These are phyloP conservation scores for Trichosporon sp. DNA, from an alignment of 1,284 basidiomycete genomes.

Conservation along the genomic window DNA sequence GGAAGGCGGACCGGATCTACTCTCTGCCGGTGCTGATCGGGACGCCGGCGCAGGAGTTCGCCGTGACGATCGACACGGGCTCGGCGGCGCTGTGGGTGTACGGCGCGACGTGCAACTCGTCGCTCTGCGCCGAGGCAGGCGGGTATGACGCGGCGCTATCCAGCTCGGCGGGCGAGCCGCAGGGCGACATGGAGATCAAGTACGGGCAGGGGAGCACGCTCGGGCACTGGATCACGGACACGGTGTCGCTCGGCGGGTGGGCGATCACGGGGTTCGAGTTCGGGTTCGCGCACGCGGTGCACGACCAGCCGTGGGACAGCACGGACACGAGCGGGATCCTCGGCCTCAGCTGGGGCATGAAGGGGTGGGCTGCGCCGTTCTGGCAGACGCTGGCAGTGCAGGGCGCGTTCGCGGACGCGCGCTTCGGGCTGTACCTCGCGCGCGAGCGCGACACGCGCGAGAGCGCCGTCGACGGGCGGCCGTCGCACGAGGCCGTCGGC, in stretches of 20 bases:
- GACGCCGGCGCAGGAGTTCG: slow-evolving; percentile 49
- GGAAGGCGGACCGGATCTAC: slow-evolving; percentile 25
- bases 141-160: not conserved
- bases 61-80: slow-evolving; percentile 9
- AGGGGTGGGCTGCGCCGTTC: not conserved
- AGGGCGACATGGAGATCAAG: not conserved
- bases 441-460: slow-evolving; percentile 2
- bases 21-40: slow-evolving; percentile 43
- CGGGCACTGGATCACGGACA: not conserved
- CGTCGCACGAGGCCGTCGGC: slow-evolving; percentile 47
- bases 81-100: slow-evolving; percentile 7
- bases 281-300: not conserved
- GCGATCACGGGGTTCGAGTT: not conserved
- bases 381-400: slow-evolving; percentile 7
- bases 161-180: not conserved
- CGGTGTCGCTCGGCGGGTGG: not conserved
- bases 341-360: not conserved
- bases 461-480: not conserved
- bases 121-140: not conserved
- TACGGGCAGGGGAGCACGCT: not conserved
- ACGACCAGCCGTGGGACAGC: not conserved
- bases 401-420: not conserved
- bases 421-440: slow-evolving; percentile 9
- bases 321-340: slow-evolving; percentile 7
- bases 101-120: not conserved